Evolutionary conservation across 2,329 filamentous ascomycete species (phyloP).

Genomic region (Anthostomella pinea): DNA sequence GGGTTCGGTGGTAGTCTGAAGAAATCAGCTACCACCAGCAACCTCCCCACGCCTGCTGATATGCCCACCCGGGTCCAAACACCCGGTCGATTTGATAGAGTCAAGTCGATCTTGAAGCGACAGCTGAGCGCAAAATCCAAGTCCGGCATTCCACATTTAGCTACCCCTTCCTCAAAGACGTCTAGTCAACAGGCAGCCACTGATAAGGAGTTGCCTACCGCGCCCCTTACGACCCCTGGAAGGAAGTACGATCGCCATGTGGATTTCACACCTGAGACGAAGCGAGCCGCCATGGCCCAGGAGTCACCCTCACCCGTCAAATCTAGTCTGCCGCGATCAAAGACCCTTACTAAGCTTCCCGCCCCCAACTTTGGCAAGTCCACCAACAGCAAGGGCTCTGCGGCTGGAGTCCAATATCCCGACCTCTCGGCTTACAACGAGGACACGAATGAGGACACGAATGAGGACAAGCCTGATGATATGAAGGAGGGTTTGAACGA

Average conservation of each 20-base stretch:
- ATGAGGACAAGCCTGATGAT: constrained; percentile 19
- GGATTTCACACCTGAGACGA: constrained; percentile 72
- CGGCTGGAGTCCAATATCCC: constrained; percentile 47
- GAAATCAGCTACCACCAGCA: constrained; percentile 53
- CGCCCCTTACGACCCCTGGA: constrained; percentile 63
- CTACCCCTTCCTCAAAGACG: constrained; percentile 41
- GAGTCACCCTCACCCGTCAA: constrained; percentile 58
- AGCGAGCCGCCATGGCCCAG: constrained; percentile 44
- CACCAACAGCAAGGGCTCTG: constrained; percentile 30
- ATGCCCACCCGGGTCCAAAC: constrained; percentile 40
- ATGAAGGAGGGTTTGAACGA: constrained; percentile 27
- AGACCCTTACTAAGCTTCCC: constrained; percentile 34
- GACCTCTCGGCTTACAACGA: constrained; percentile 44
- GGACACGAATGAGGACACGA: constrained; percentile 26
- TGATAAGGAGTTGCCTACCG: constrained; percentile 51
- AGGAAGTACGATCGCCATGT: constrained; percentile 70
- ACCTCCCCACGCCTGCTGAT: constrained; percentile 31
- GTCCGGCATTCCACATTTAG: constrained; percentile 48
- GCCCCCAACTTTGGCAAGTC: constrained; percentile 33
- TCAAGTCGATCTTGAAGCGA: constrained; percentile 57
- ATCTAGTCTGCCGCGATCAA: constrained; percentile 43
- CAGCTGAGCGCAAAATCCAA: constrained; percentile 38
- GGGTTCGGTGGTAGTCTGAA: constrained; percentile 35
- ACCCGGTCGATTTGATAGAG: constrained; percentile 51
- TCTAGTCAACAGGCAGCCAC: constrained; percentile 40